Evolutionary conservation across 306 rosid genomes (phyloP).

Genomic region (Dicorynia guianensis): DNA sequence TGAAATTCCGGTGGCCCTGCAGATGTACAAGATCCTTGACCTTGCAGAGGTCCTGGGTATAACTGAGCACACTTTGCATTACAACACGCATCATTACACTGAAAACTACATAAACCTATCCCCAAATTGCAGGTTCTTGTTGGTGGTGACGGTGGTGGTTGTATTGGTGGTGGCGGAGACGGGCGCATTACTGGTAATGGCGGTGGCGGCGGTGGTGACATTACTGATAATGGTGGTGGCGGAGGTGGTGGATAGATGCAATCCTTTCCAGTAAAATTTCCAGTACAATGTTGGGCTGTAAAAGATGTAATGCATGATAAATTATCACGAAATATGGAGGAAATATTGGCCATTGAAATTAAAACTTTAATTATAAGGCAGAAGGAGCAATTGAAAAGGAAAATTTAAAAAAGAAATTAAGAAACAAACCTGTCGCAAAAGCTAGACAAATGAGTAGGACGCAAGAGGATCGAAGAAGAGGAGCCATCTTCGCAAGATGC

Average conservation of each 20-base stretch:
- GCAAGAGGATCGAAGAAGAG: not conserved
- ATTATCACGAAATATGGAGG: not conserved
- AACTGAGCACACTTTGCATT: not conserved
- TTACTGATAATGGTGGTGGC: no score
- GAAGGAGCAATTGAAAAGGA: no score
- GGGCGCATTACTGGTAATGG: no score
- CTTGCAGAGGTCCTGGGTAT: not conserved
- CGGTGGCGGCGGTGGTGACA: not conserved
- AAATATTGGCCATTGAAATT: no score
- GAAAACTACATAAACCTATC: constrained; percentile 1
- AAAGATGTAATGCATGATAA: not conserved
- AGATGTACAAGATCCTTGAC: not conserved
- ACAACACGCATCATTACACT: not conserved
- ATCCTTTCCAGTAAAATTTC: not conserved
- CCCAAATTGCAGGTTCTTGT: not conserved
- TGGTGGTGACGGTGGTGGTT: not conserved
- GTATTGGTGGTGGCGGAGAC: not conserved
- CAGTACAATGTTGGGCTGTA: not conserved
- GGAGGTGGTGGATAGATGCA: not conserved
- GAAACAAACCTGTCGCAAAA: not conserved
- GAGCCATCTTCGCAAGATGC: not conserved
- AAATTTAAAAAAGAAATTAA: no score
- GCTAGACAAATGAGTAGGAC: not conserved
- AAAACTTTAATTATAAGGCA: no score
- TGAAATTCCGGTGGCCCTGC: not conserved